phyloP scores from a whole-genome alignment of 1,284 basidiomycete genomes.

The Serendipita sp. region DNA sequence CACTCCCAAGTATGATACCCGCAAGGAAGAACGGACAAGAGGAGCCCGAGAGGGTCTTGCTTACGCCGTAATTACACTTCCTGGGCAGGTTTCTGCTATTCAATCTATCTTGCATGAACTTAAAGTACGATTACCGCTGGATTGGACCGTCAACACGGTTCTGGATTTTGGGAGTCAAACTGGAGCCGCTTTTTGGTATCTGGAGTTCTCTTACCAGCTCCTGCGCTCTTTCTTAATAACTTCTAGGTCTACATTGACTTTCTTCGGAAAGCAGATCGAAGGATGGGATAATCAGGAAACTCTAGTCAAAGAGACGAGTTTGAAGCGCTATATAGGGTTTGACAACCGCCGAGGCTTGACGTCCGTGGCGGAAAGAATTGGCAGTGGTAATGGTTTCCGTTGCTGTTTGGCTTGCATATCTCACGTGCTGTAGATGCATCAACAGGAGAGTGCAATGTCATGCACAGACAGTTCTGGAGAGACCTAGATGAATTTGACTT shows the following conservation, averaged over 20 bases:
- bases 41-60: conserved; percentile 20
- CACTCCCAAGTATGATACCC: not conserved
- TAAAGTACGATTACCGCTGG: conserved; percentile 20
- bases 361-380: conserved; percentile 46
- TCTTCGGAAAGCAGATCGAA: conserved; percentile 14
- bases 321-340: conserved; percentile 49
- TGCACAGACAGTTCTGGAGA: conserved; percentile 30
- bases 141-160: conserved; percentile 16
- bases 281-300: conserved; percentile 19
- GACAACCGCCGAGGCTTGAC: conserved; percentile 59
- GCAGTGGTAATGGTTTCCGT: conserved; percentile 29
- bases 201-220: conserved; percentile 20
- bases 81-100: conserved; percentile 28
- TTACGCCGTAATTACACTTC: conserved; percentile 27
- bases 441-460: conserved; percentile 37
- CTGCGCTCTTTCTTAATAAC: not conserved
- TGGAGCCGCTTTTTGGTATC: conserved; percentile 28
- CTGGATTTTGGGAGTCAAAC: conserved; percentile 27
- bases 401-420: conserved; percentile 7
- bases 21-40: conserved; percentile 26
- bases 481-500: conserved; percentile 8
- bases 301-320: conserved; percentile 32
- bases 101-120: conserved; percentile 26
- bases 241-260: conserved; percentile 13
- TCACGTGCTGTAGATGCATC: conserved; percentile 26